A percentile compares a stretch with the other conserved stretches of the same genome.
phyloP scores from a whole-genome alignment of 306 rosid genomes.

The Sophora flavescens region DNA sequence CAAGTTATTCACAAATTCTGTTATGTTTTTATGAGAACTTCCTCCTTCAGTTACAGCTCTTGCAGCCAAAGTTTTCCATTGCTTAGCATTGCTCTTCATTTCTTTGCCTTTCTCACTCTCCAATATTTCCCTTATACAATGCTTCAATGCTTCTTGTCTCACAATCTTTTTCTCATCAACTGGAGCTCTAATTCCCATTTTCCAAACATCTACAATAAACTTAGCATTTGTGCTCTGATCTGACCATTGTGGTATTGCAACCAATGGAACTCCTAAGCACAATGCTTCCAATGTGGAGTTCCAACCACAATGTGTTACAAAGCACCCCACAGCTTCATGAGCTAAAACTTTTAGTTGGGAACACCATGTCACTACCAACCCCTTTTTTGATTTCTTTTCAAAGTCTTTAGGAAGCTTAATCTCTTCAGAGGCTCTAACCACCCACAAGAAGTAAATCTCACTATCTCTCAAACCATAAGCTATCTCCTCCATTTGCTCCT shows the following conservation, averaged over 20 bases:
- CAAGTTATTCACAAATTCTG: conserved; percentile 36
- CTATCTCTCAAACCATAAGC: conserved; percentile 31
- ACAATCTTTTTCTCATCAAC: conserved; percentile 33
- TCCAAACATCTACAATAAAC: conserved; percentile 41
- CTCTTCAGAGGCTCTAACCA: conserved; percentile 30
- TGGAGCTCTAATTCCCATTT: conserved; percentile 31
- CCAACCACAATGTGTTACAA: conserved; percentile 52
- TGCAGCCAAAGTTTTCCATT: conserved; percentile 13
- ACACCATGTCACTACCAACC: conserved; percentile 45
- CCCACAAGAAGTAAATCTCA: conserved; percentile 44
- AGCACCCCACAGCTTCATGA: conserved; percentile 39
- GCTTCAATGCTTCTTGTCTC: conserved; percentile 1
- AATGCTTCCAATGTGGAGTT: conserved; percentile 45
- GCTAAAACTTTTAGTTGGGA: conserved; percentile 40
- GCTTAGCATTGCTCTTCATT: conserved; percentile 9
- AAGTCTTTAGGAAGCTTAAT: conserved; percentile 38
- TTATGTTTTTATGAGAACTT: conserved; percentile 25
- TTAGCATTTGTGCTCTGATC: conserved; percentile 47
- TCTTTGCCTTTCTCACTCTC: conserved; percentile 22
- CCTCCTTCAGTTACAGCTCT: background rate
- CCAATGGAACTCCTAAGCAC: conserved; percentile 43
- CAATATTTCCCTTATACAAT: conserved; percentile 40
- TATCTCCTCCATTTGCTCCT: conserved; percentile 42
- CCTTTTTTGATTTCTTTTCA: conserved; percentile 36
- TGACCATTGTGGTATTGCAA: conserved; percentile 41